Base-by-base conservation (phyloP, 768 basidiomycete species). In the Gymnopilus junonius region DNA sequence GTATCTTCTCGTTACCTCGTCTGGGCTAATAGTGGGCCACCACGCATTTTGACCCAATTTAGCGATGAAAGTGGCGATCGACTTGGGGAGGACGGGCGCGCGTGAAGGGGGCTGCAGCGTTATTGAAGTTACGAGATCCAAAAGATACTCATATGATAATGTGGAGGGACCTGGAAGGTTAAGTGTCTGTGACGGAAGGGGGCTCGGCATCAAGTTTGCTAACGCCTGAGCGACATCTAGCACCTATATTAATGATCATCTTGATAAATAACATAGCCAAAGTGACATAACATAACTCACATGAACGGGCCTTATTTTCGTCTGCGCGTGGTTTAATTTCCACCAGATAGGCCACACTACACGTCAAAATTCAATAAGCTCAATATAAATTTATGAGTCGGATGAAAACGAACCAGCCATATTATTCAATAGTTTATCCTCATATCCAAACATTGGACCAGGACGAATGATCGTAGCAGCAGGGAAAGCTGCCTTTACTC, bases 161-260 rank as follows among this genome's bases (percentile, higher is more conserved):
- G 91, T 89, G 32, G 88, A 91, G 0, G 97, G 96, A 2, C 97
- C 97, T 46, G 96, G 93, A 50, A 99, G 89, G 58, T 86, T 86
- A 70, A 95, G 77, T 8, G 89, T 94, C 32, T 87, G 84, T 42
- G 89, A 77, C 21, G 87, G 70, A 55, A 87, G 87, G 42, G 89
- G 83, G 46, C 84, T 81, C 17, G 80, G 71, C 76, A 92, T 85
- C 64, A 94, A 77, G 79, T 93, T 93, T n/a, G 85, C 82, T 58
- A 99, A 84, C 5, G 89, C 96, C 76, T 96, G 91, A 10, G 97
- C 97, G 60, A 99, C 93, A 71, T 99, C 96, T 71, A 96, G 76
- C 23, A 97, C 93, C 94, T 95, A 43, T 15, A 59, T 31, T 25
- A 55, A 62, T 43, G 20, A 34, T 57, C 63, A 58, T 61, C 53